Base-by-base conservation (phyloP, 306 rosid species). In the Acacia melanoxylon region DNA sequence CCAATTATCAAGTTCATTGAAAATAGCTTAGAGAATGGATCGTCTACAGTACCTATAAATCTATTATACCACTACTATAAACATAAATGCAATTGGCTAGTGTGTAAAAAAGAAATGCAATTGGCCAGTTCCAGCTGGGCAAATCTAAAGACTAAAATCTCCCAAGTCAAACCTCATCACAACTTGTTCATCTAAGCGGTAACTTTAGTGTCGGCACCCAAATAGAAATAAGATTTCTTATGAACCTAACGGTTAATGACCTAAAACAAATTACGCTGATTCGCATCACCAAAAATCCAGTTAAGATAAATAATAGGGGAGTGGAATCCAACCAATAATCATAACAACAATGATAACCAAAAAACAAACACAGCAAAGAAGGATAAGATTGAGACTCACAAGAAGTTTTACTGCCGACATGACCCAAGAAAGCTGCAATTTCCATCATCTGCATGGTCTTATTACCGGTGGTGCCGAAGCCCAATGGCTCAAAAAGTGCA, bases 391-490 rank as follows among this genome's bases (percentile, higher is more conserved):
- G 16, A 25, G 10, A 77, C 94, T 87, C 75, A 95, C 99, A 95
- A 72, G 99, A 75, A 24, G 99, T 95, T 85, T 91, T 86, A 88
- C 89, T 65, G 78, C 97, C 99, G 22, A 95, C 98, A 19, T 95
- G 99, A 37, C 91, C 98, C 2, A 95, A 88, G 72, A 95, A 95
- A 0, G 99, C 99, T 0, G 98, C 96, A 51, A 95, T 20, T 84
- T 95, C 99, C 88, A 68, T 91, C 99, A 95, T 92, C 91, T 92
- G 94, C 77, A 20, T 66, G 3, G 78, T 82, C 85, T 93, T 92
- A 19, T 88, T 89, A 0, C 99, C 99, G 9, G 98, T 93, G 83
- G 99, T 95, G 22, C 99, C 92, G 16, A 95, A 95, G 1, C 99
- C 99, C 24, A 76, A 70, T 0, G 97, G 99, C 88, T 95, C 88